Base-by-base conservation (phyloP, 2,329 filamentous ascomycete species). In the Penicillium sp. region DNA sequence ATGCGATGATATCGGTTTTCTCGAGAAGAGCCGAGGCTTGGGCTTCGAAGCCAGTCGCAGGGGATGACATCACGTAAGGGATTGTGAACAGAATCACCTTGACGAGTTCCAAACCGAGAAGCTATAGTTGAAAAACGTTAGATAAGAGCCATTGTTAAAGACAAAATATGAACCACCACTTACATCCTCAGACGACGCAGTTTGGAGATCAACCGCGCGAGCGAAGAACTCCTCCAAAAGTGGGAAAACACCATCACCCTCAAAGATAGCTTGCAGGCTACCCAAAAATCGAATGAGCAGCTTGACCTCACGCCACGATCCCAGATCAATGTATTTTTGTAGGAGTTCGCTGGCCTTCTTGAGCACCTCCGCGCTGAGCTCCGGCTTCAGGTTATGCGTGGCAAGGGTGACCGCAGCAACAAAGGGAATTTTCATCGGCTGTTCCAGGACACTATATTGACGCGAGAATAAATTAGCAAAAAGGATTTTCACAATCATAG, bases 341-440 rank as follows among this genome's bases (percentile, higher is more conserved):
- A 88, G 77, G 47, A 81, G 80, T 31, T 80, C 77, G 1, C 82
- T 82, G 39, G 87, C 79, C 62, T 83, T 85, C 48, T 77, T 80
- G 62, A 97, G 79, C 18, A 96, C 79, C 60, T 91, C 85, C 33
- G 82, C 81, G 28, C 88, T 84, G 31, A 96, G 81, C 62, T 94
- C 89, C 4, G 88, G 81, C 69, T 91, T 91, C 65, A 89, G 77
- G 23, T 85, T 83, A 76, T 97, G 97, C 61, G 87, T 83, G 52
- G 91, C 83, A 54, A 96, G 82, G 39, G 95, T 83, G 13, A 93
- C 87, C 18, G 90, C 91, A 9, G 92, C 92, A 33, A 96, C 83
- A 71, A 97, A 97, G 0, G 94, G 93, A n/a, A 92, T 95, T 80
- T 97, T 97, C 74, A 99, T 88, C 1, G 94, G 94, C 76, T 99